Evolutionary conservation across 1,139 yeast species (phyloP).

Genomic region (Pichia sp.): DNA sequence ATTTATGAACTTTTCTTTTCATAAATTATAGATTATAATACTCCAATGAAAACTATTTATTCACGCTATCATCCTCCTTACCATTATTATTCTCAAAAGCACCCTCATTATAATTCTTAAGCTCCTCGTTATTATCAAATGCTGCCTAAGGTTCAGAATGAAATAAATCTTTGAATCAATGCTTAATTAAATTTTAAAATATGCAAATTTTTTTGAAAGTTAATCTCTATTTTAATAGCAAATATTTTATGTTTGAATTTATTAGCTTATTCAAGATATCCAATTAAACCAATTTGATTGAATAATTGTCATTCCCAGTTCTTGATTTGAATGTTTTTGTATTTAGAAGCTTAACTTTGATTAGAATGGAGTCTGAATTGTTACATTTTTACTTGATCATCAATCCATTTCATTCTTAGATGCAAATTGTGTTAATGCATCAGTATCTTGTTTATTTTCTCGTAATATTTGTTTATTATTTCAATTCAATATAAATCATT

Average conservation of each 20-base stretch:
- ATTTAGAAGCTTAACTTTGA: constrained; percentile 25
- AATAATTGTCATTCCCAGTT: constrained; percentile 9
- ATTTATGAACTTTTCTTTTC: too few species aligned
- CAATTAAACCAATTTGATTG: constrained; percentile 6
- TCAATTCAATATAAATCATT: constrained; percentile 10
- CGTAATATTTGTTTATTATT: constrained; percentile 55
- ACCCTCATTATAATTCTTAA: background rate
- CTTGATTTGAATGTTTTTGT: constrained; percentile 12
- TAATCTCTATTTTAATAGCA: constrained; percentile 47
- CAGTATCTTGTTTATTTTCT: constrained; percentile 59
- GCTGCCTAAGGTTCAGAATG: constrained; percentile 7
- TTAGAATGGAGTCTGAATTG: constrained; percentile 63
- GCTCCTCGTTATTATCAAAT: constrained; percentile 1
- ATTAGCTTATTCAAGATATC: constrained; percentile 47
- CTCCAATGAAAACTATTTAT: background rate
- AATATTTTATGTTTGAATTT: constrained; percentile 61
- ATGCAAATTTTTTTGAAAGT: constrained; percentile 29
- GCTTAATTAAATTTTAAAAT: constrained; percentile 43
- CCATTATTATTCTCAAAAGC: constrained; percentile 5
- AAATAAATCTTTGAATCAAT: constrained; percentile 41
- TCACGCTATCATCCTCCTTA: constrained; percentile 1
- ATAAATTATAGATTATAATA: too few species aligned
- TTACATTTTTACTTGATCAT: constrained; percentile 34
- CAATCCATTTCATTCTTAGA: constrained; percentile 44
- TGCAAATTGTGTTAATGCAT: constrained; percentile 66